These are phyloP conservation scores for Albugo candida DNA, from an alignment of 352 stramenopile genomes.

Conservation along the genomic window DNA sequence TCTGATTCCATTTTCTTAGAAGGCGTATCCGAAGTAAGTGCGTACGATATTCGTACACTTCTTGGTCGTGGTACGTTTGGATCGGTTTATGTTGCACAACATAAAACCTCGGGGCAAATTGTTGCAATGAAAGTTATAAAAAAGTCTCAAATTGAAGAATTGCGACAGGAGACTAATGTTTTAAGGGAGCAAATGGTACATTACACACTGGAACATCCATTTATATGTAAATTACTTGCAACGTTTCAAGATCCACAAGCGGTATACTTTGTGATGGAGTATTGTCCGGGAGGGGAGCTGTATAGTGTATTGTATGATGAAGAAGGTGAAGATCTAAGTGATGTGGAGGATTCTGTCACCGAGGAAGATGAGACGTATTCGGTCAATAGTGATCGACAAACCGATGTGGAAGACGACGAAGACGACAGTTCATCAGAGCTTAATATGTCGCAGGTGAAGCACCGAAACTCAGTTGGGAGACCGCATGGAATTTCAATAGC, in stretches of 20 bases:
- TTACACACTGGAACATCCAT: conserved; percentile 27
- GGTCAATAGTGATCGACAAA: background rate
- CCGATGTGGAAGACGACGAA: background rate
- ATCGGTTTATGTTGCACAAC: conserved; percentile 55
- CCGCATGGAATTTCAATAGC: no score
- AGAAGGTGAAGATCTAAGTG: conserved; percentile 19
- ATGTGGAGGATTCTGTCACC: conserved; percentile 6
- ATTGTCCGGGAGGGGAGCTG: conserved; percentile 44
- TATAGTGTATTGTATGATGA: conserved; percentile 80
- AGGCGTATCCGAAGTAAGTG: no score
- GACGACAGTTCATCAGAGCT: background rate
- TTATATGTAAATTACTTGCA: conserved; percentile 33
- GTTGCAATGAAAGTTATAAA: conserved; percentile 51
- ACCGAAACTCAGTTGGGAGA: conserved; percentile 13
- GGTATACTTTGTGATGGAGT: conserved; percentile 63
- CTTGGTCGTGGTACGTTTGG: conserved; percentile 18
- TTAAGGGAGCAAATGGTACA: conserved; percentile 49
- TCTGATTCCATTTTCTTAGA: no score
- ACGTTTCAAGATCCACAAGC: conserved; percentile 55
- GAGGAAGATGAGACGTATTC: conserved; percentile 6
- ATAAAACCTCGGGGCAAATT: conserved; percentile 28
- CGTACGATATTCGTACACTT: conserved; percentile 3
- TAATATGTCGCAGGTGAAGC: background rate
- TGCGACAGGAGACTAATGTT: conserved; percentile 50
- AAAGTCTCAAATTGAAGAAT: conserved; percentile 20